A percentile compares a stretch with the other conserved stretches of the same genome.
These are phyloP conservation scores for Aspergillus cejpii DNA, from an alignment of 2,329 filamentous ascomycete genomes.

Conservation along the genomic window DNA sequence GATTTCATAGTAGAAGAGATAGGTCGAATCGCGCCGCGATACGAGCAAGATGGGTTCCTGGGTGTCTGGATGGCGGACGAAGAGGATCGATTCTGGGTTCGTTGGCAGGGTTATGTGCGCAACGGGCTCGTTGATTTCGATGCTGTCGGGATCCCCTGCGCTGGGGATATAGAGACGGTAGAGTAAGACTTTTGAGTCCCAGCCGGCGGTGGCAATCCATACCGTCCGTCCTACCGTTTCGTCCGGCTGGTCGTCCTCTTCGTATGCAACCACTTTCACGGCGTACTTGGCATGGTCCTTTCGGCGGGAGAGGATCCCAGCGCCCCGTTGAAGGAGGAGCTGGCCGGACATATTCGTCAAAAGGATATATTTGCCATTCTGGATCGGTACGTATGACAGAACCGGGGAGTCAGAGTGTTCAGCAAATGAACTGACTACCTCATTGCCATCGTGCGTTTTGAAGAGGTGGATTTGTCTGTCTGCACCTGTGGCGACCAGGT, in stretches of 20 bases:
- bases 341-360: conserved; percentile 55
- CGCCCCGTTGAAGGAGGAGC: conserved; percentile 44
- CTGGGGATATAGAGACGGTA: conserved; percentile 35
- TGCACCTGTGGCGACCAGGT: conserved; percentile 43
- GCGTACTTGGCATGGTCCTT: conserved; percentile 56
- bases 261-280: conserved; percentile 45
- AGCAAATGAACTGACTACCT: conserved; percentile 20
- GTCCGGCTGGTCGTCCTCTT: conserved; percentile 22
- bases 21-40: conserved; percentile 53
- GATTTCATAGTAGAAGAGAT: conserved; percentile 50
- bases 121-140: conserved; percentile 23
- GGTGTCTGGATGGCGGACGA: conserved; percentile 47
- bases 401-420: conserved; percentile 42
- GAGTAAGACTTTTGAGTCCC: conserved; percentile 53
- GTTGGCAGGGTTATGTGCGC: conserved; percentile 35
- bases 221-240: conserved; percentile 12
- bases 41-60: conserved; percentile 46
- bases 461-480: conserved; percentile 47
- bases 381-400: conserved; percentile 45
- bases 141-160: conserved; percentile 3
- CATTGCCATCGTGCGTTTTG: conserved; percentile 17
- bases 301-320: conserved; percentile 42
- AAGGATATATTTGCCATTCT: conserved; percentile 42
- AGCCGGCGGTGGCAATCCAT: conserved; percentile 54
- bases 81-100: conserved; percentile 53